Base-by-base conservation (phyloP, 495 filamentous ascomycete species). In the Penicillium subrubescens region DNA sequence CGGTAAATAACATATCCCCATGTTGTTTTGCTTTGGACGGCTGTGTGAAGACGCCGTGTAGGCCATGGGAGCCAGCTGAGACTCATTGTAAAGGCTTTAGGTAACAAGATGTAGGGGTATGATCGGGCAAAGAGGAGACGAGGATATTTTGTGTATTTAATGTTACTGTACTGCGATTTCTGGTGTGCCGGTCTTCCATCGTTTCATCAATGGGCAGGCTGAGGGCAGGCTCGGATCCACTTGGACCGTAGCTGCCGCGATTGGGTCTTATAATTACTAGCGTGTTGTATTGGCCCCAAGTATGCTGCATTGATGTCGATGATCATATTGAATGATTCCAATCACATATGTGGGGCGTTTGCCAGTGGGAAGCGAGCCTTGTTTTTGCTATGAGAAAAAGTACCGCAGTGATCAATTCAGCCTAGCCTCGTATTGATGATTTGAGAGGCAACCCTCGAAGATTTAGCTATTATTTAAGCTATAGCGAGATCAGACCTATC, bases 1-100 rank as follows among this genome's bases (percentile, higher is more conserved):
- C 59, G 59, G 29, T 61, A 61, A 21, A 61, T 61, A 27, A 61
- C 59, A 43, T 61, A 61, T 19, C 48, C 59, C 46, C 59, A 61
- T 54, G 31, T 61, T 25, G 59, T n/a, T 43, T 39, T 12, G 59
- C n/a, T 44, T 54, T 51, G 51, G 0, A 39, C 31, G 34, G 48
- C 10, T 8, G 59, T 27, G 17, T 53, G 33, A 53, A 53, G 48
- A 34, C 46, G 35, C 10, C 52, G 33, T 0, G 59, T 54, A 8
- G 48, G 48, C 46, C 33, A 61, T 1, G 59, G 46, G 5, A 61
- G 48, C 59, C 59, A 53, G 23, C 19, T 31, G 21, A 43, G 34
- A 43, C n/a, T 54, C 59, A 48, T 48, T 23, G 5, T 6, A 23
- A 21, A 21, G 21, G 4, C 8, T 23, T 6, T 23, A 8, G 43